phyloP scores from a whole-genome alignment of 2,329 filamentous ascomycete species.

The Elsinoe arachidis region DNA sequence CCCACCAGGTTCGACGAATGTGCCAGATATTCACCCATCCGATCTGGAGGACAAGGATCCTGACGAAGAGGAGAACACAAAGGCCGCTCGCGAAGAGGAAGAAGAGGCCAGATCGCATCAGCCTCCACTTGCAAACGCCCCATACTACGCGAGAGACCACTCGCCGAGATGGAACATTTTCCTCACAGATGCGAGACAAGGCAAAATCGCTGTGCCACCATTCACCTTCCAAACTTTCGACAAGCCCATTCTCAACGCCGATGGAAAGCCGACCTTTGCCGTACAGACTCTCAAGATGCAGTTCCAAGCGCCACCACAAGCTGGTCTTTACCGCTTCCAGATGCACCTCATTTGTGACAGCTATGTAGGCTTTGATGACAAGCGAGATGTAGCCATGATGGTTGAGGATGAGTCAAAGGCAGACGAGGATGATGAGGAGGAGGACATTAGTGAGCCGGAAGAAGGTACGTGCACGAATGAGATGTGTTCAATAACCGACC shows the following conservation, averaged over 20 bases:
- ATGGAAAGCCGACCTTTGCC: conserved; percentile 81
- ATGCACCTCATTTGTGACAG: conserved; percentile 92
- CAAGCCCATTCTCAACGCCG: conserved; percentile 70
- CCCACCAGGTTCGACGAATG: conserved; percentile 67
- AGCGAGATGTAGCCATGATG: conserved; percentile 78
- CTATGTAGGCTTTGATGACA: conserved; percentile 88
- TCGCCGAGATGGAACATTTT: conserved; percentile 91
- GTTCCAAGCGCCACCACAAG: conserved; percentile 87
- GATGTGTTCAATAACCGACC: not conserved
- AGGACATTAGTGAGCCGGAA: conserved; percentile 94
- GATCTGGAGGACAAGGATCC: conserved; percentile 89
- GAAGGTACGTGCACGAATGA: conserved; percentile 59
- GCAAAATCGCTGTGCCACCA: conserved; percentile 91
- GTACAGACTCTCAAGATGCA: conserved; percentile 96
- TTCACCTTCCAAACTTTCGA: conserved; percentile 94
- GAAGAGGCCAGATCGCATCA: conserved; percentile 57
- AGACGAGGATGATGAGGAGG: conserved; percentile 60
- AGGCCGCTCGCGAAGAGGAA: conserved; percentile 62
- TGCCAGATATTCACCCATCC: conserved; percentile 64
- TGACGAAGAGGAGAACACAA: conserved; percentile 74
- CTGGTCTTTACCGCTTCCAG: conserved; percentile 87
- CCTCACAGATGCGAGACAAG: conserved; percentile 85
- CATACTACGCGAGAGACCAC: conserved; percentile 82
- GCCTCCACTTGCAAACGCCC: conserved; percentile 80
- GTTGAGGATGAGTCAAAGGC: conserved; percentile 87